These are phyloP conservation scores for Ophiosphaerella herpotricha DNA, from an alignment of 2,329 filamentous ascomycete species.

Conservation along the genomic window DNA sequence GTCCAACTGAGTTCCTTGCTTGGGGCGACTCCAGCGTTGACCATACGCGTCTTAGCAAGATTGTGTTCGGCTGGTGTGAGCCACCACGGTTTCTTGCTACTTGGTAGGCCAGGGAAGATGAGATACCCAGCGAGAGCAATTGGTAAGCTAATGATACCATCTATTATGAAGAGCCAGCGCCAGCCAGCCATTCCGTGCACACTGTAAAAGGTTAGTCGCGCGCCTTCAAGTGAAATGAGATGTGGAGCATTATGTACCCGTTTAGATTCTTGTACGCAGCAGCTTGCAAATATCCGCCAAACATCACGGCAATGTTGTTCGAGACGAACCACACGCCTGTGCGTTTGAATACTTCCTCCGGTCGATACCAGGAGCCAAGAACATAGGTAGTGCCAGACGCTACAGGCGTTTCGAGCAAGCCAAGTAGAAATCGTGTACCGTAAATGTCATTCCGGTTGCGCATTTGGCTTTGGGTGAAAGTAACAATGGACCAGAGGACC, in stretches of 20 bases:
- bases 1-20: conserved; percentile 50
- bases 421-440: conserved; percentile 46
- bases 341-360: conserved; percentile 57
- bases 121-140: conserved; percentile 60
- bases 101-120: conserved; percentile 58
- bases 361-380: conserved; percentile 49
- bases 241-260: conserved; percentile 34
- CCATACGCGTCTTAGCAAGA: conserved; percentile 36
- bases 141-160: conserved; percentile 61
- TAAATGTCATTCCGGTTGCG: conserved; percentile 47
- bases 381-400: conserved; percentile 45
- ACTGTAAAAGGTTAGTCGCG: conserved; percentile 6
- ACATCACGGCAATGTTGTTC: conserved; percentile 60
- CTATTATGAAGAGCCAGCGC: conserved; percentile 62
- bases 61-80: conserved; percentile 45
- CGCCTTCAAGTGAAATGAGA: no score
- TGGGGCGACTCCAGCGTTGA: conserved; percentile 36
- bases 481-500: conserved; percentile 48
- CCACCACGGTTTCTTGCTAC: conserved; percentile 57
- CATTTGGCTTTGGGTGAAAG: conserved; percentile 47
- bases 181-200: conserved; percentile 56
- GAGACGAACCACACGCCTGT: conserved; percentile 60
- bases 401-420: conserved; percentile 43
- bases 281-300: conserved; percentile 62
- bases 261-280: conserved; percentile 59